phyloP scores from a whole-genome alignment of 768 basidiomycete species.

The Termitomyces bulborhizus region DNA sequence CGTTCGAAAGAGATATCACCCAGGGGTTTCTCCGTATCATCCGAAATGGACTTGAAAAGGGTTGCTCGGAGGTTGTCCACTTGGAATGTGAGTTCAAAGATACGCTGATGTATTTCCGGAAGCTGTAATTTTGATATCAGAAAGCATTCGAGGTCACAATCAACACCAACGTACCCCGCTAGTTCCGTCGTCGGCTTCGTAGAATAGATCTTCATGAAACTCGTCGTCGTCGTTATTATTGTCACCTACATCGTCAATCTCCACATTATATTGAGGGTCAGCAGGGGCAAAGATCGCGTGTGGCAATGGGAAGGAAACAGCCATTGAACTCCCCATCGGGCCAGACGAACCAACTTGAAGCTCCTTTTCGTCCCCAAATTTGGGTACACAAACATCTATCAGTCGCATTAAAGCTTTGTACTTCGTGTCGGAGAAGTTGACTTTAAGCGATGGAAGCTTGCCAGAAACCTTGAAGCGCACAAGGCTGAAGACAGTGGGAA shows the following conservation, averaged over 20 bases:
- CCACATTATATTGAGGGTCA: constrained; percentile 64
- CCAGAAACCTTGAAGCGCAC: constrained; percentile 90
- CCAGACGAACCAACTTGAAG: constrained; percentile 9
- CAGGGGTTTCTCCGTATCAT: constrained; percentile 63
- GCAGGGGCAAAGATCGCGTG: constrained; percentile 46
- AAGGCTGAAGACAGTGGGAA: constrained; percentile 74
- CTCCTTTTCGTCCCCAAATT: constrained; percentile 49
- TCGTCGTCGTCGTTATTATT: constrained; percentile 29
- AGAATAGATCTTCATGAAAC: constrained; percentile 50
- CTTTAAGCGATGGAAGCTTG: constrained; percentile 76
- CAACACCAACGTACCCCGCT: constrained; percentile 36
- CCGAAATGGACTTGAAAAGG: constrained; percentile 60
- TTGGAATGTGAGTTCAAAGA: constrained; percentile 82
- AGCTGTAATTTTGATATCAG: constrained; percentile 18
- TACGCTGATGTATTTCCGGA: constrained; percentile 43
- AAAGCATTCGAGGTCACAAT: neutral
- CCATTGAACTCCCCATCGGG: constrained; percentile 17
- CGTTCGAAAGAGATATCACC: constrained; percentile 75
- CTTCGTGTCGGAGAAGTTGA: constrained; percentile 88
- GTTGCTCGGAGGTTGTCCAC: constrained; percentile 80
- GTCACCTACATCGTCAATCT: constrained; percentile 43
- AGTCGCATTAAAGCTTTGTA: constrained; percentile 91
- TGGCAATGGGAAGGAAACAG: constrained; percentile 43
- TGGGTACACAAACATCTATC: constrained; percentile 85
- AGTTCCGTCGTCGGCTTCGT: constrained; percentile 62